These are phyloP conservation scores for Trichoderma sp. DNA, from an alignment of 2,329 filamentous ascomycete species.

Conservation along the genomic window DNA sequence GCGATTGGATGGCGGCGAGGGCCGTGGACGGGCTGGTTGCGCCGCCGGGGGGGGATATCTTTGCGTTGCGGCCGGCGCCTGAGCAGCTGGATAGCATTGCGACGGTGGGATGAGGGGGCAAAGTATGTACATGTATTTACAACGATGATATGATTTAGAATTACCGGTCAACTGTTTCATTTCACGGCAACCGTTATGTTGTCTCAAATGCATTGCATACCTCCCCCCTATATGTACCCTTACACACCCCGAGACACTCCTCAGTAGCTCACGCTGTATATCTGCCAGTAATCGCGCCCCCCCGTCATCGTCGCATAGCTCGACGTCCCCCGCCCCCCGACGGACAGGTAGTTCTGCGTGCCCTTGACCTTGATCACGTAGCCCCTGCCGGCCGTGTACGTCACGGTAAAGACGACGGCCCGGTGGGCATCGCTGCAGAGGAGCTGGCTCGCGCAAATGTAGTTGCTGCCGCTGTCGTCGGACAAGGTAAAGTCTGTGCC, in stretches of 20 bases:
- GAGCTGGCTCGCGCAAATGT: conserved; percentile 25
- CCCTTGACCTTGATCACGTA: conserved; percentile 28
- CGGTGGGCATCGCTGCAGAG: conserved; percentile 8
- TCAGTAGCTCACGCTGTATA: conserved; percentile 20
- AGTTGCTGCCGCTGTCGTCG: conserved; percentile 31
- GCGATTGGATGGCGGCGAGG: conserved; percentile 27
- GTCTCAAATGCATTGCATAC: background rate
- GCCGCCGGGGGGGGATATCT: conserved; percentile 33
- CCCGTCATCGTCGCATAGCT: conserved; percentile 1
- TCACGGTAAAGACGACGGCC: conserved; percentile 28
- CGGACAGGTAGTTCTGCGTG: conserved; percentile 9
- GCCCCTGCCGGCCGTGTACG: conserved; percentile 29
- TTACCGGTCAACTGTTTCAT: background rate
- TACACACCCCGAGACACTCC: background rate
- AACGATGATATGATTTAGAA: background rate
- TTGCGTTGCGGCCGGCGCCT: conserved; percentile 32
- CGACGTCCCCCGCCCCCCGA: background rate
- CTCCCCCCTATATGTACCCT: background rate
- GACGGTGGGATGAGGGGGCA: conserved; percentile 18
- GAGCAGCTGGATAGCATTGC: conserved; percentile 34
- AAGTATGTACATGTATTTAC: background rate
- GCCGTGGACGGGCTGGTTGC: conserved; percentile 24
- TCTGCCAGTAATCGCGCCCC: conserved; percentile 5
- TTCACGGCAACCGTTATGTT: background rate
- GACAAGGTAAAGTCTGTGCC: conserved; percentile 34